These are phyloP conservation scores for Rostrohypoxylon terebratum DNA, from an alignment of 495 filamentous ascomycete species.

Conservation along the genomic window DNA sequence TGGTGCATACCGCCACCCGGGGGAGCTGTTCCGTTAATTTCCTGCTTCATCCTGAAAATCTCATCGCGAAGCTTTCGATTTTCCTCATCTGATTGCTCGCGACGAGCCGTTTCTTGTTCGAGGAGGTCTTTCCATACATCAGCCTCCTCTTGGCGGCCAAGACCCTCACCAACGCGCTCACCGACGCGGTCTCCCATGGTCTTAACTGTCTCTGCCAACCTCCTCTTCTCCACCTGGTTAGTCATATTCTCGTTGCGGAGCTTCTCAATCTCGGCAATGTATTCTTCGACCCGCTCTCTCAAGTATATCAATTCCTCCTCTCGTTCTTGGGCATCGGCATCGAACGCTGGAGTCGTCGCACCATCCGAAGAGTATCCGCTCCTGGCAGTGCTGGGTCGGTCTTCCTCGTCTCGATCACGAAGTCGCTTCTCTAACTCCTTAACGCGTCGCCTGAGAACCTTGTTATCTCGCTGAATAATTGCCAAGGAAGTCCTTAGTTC, in stretches of 20 bases:
- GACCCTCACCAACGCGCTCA: constrained; percentile 67
- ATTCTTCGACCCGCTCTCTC: constrained; percentile 83
- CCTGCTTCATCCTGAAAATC: constrained; percentile 76
- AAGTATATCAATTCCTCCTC: constrained; percentile 88
- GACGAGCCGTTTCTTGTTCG: constrained; percentile 89
- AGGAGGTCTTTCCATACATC: constrained; percentile 95
- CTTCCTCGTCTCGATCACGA: constrained; percentile 80
- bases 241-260: constrained; percentile 78
- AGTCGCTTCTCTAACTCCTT: constrained; percentile 88
- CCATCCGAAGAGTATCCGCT: constrained; percentile 61
- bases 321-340: constrained; percentile 74
- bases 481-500: constrained; percentile 91
- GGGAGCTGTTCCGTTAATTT: constrained; percentile 56
- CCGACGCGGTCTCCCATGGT: constrained; percentile 73
- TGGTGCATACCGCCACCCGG: constrained; percentile 60
- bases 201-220: constrained; percentile 81
- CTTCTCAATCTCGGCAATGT: constrained; percentile 84
- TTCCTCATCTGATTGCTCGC: constrained; percentile 91
- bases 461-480: constrained; percentile 88
- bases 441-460: constrained; percentile 77
- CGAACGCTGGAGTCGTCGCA: constrained; percentile 59
- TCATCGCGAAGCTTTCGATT: constrained; percentile 88
- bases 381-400: constrained; percentile 66
- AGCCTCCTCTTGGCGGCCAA: constrained; percentile 85
- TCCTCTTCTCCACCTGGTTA: constrained; percentile 83